Conservation (phyloP, 108 stramenopile species). For the Epithemia pelagica region DNA sequence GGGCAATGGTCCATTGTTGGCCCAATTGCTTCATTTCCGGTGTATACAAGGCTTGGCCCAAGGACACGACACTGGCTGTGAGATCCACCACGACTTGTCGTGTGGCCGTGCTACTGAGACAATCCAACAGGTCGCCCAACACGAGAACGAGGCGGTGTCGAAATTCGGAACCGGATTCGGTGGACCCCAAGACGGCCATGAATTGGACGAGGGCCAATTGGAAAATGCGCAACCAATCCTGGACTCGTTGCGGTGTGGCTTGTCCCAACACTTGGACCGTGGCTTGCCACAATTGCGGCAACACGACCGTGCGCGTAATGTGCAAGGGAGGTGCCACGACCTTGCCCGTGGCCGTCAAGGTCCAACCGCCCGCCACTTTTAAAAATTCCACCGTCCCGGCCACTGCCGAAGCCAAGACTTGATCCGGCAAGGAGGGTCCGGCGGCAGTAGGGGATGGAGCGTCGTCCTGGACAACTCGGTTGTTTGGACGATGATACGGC, state of each 20-base stretch:
- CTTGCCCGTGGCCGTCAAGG: constrained; percentile 39
- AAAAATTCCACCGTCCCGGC: constrained; percentile 29
- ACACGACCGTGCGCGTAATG: constrained; percentile 31
- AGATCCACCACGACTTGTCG: constrained; percentile 61
- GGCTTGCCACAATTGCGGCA: constrained; percentile 28
- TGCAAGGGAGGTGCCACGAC: constrained; percentile 43
- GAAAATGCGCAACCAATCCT: constrained; percentile 55
- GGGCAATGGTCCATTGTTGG: constrained; percentile 48
- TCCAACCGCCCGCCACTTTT: constrained; percentile 32
- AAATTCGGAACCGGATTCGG: constrained; percentile 19
- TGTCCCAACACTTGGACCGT: constrained; percentile 20
- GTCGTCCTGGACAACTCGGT: too few species aligned
- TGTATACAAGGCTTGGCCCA: constrained; percentile 59
- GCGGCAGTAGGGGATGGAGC: too few species aligned
- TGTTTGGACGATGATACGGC: too few species aligned
- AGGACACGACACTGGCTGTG: constrained; percentile 50
- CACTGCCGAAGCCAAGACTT: constrained; percentile 6
- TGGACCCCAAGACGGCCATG: constrained; percentile 23
- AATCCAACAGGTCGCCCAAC: constrained; percentile 37
- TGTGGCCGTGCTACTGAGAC: constrained; percentile 35
- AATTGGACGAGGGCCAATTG: constrained; percentile 34
- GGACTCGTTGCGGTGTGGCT: constrained; percentile 26
- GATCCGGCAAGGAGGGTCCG: constrained; percentile 7
- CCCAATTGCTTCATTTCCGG: constrained; percentile 52
- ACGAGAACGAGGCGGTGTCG: constrained; percentile 15